Evolutionary conservation across 2,329 filamentous ascomycete species (phyloP).

Genomic region (Claviceps purpurea): DNA sequence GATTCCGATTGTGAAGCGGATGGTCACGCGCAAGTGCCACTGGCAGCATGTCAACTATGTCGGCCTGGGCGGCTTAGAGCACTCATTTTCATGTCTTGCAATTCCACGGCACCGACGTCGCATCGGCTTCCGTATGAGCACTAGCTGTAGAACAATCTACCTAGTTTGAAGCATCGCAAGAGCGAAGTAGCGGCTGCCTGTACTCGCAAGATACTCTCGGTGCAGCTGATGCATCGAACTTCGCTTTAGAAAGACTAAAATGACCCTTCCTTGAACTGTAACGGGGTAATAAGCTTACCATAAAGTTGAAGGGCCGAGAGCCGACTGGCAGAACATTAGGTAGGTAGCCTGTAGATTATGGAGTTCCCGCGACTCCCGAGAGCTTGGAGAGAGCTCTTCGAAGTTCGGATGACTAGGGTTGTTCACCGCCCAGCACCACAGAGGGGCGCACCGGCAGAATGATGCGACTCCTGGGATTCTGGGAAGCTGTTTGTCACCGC

Average conservation of each 20-base stretch:
- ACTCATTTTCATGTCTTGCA: background rate
- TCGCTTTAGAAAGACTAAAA: too few species aligned
- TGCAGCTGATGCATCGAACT: background rate
- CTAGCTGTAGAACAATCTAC: background rate
- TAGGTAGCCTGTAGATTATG: background rate
- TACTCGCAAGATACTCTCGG: background rate
- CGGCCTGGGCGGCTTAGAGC: background rate
- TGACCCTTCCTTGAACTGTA: background rate
- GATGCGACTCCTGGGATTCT: background rate
- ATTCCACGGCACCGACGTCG: background rate
- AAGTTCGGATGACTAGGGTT: background rate
- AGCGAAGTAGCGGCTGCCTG: background rate
- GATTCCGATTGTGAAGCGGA: background rate
- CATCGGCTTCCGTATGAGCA: background rate
- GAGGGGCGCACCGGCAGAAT: background rate
- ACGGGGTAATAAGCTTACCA: background rate
- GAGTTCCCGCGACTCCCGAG: background rate
- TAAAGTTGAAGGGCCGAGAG: background rate
- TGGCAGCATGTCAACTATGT: background rate
- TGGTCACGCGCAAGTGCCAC: background rate
- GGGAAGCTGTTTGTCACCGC: slow-evolving; percentile 1
- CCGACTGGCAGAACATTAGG: background rate
- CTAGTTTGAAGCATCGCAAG: background rate
- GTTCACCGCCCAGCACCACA: slow-evolving; percentile 5
- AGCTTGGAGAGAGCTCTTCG: background rate